Percentiles rank a stretch among this genome's conserved stretches.
phyloP scores from a whole-genome alignment of 768 basidiomycete genomes.

The Tylopilus subfusipes region DNA sequence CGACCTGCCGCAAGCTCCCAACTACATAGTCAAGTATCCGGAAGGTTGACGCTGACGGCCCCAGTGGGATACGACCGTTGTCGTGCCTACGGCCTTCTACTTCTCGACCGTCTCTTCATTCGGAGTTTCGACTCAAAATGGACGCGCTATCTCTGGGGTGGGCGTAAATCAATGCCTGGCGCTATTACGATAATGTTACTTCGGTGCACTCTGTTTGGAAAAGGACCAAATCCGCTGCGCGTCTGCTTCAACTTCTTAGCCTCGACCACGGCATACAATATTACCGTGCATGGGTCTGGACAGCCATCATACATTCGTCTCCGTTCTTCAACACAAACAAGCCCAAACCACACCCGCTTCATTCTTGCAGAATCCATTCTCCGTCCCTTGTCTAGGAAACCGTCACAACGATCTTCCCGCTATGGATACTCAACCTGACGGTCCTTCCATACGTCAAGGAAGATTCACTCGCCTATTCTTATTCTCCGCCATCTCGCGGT shows the following conservation, averaged over 20 bases:
- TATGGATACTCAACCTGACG: conserved; percentile 5
- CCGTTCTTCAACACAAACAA: conserved; percentile 4
- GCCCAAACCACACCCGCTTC: neutral
- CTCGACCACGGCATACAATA: neutral
- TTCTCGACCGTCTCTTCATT: conserved; percentile 5
- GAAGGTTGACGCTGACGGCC: neutral
- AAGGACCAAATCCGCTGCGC: neutral
- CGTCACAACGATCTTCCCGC: conserved; percentile 33
- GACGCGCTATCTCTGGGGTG: neutral
- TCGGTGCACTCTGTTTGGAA: neutral
- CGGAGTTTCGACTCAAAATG: conserved; percentile 3
- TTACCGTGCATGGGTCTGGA: neutral
- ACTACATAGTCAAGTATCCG: neutral
- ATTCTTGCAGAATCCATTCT: conserved; percentile 4
- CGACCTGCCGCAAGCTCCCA: neutral
- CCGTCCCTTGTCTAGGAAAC: conserved; percentile 20
- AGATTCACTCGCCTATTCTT: conserved; percentile 42
- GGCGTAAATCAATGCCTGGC: neutral
- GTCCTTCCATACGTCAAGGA: neutral
- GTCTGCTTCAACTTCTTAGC: neutral
- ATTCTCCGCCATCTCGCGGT: conserved; percentile 80
- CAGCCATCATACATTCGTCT: neutral
- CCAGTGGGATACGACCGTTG: neutral
- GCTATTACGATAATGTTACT: neutral
- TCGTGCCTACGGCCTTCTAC: conserved; percentile 6